Percentiles rank a stretch among this genome's conserved stretches.
Conservation (phyloP, 371 early-diverging fungal species). For the Cokeromyces recurvatus region DNA sequence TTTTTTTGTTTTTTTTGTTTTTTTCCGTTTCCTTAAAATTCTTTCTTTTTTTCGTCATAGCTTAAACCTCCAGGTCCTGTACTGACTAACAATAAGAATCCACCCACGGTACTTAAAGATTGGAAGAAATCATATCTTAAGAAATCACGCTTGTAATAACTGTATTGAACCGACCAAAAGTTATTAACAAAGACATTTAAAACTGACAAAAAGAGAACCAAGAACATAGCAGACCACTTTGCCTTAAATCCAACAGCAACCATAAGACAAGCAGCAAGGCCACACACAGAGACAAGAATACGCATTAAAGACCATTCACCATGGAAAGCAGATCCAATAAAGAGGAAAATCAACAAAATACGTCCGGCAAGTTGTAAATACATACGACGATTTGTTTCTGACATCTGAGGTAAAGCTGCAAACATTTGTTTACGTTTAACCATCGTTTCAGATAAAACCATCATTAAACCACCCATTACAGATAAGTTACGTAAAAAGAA, state of each 20-base stretch:
- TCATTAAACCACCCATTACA: constrained; percentile 89
- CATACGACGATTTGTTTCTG: constrained; percentile 74
- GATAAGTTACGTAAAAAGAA: constrained; percentile 93
- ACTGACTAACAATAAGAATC: constrained; percentile 87
- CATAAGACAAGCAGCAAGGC: constrained; percentile 87
- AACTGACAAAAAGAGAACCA: constrained; percentile 83
- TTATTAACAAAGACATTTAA: constrained; percentile 91
- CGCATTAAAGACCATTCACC: constrained; percentile 78
- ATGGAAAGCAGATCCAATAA: constrained; percentile 82
- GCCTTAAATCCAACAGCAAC: constrained; percentile 97
- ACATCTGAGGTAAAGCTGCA: constrained; percentile 83
- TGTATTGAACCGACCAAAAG: constrained; percentile 91
- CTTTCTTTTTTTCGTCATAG: constrained; percentile 96
- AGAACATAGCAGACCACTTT: constrained; percentile 89
- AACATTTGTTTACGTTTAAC: constrained; percentile 69
- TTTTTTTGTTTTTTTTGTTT: no score
- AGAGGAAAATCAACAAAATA: constrained; percentile 87
- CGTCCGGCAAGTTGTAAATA: constrained; percentile 92
- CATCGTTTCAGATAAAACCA: constrained; percentile 81
- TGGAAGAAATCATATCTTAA: constrained; percentile 98
- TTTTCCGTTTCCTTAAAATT: no score
- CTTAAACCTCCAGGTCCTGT: constrained; percentile 91
- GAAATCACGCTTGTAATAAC: constrained; percentile 81
- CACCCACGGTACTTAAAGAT: constrained; percentile 92
- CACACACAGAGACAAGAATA: constrained; percentile 65